Conservation (phyloP, 371 early-diverging fungal species). For the Mortierella sp. region DNA sequence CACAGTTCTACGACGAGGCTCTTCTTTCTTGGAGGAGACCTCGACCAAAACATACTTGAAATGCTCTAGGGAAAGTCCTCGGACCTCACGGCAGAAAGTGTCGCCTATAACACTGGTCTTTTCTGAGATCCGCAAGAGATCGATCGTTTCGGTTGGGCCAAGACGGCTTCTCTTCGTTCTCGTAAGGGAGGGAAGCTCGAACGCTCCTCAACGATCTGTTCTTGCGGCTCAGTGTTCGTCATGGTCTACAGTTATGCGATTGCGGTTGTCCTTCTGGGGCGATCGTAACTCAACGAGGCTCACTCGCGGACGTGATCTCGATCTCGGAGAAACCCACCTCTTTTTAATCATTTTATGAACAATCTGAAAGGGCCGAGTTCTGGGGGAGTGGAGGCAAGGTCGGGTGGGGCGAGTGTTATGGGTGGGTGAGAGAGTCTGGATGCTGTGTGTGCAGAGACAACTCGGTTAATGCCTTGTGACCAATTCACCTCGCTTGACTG, state of each 20-base stretch:
- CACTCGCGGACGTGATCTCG: slow-evolving; percentile 51
- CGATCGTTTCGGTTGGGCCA: slow-evolving; percentile 35
- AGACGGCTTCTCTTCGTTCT: slow-evolving; percentile 18
- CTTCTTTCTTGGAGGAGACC: slow-evolving; percentile 11
- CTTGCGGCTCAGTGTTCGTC: slow-evolving; percentile 52
- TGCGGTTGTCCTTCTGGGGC: slow-evolving; percentile 40
- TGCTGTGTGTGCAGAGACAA: too few species aligned
- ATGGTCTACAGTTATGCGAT: slow-evolving; percentile 56
- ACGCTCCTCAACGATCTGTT: slow-evolving; percentile 51
- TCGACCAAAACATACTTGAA: slow-evolving; percentile 39
- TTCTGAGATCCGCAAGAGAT: slow-evolving; percentile 34
- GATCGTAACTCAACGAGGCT: slow-evolving; percentile 56
- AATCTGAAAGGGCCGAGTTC: not conserved
- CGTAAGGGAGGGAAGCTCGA: slow-evolving; percentile 5
- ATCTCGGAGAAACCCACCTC: slow-evolving; percentile 13
- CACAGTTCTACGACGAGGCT: slow-evolving; percentile 51
- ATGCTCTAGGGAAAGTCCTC: slow-evolving; percentile 56
- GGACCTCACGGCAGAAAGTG: slow-evolving; percentile 54
- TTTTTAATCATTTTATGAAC: slow-evolving; percentile 3
- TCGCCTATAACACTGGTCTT: slow-evolving; percentile 38
- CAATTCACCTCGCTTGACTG: too few species aligned
- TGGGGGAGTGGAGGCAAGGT: not conserved
- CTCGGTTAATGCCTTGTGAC: too few species aligned
- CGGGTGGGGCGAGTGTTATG: not conserved
- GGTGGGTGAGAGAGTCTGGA: not conserved